Conservation (phyloP, 352 stramenopile species). For the Phytophthora agathidicida region DNA sequence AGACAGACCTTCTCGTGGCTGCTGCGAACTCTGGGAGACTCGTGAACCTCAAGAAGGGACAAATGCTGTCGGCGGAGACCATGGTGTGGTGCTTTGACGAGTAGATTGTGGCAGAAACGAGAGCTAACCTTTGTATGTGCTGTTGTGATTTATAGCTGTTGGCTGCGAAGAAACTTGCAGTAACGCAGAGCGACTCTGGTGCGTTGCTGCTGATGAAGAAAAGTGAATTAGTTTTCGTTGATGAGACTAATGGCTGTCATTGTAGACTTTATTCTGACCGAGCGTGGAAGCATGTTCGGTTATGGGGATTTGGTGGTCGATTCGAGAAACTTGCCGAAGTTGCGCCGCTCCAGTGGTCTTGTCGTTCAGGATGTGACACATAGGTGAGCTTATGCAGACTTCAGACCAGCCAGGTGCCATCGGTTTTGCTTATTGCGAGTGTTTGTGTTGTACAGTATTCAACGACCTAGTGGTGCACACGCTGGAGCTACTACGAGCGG, state of each 20-base stretch:
- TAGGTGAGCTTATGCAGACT: slow-evolving; percentile 32
- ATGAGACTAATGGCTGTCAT: neutral
- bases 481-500: slow-evolving; percentile 55
- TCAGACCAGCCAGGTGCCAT: neutral
- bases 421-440: neutral
- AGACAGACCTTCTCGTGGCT: slow-evolving; percentile 86
- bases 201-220: neutral
- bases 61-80: slow-evolving; percentile 86
- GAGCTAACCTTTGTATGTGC: slow-evolving; percentile 4
- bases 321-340: slow-evolving; percentile 77
- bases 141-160: slow-evolving; percentile 51
- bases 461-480: slow-evolving; percentile 59
- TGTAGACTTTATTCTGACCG: slow-evolving; percentile 82
- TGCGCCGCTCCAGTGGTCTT: slow-evolving; percentile 60
- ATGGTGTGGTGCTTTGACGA: slow-evolving; percentile 48
- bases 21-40: slow-evolving; percentile 75
- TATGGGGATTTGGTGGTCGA: slow-evolving; percentile 90
- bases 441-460: slow-evolving; percentile 50
- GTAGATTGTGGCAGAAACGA: neutral
- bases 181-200: slow-evolving; percentile 64
- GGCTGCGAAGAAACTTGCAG: slow-evolving; percentile 71
- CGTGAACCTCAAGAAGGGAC: slow-evolving; percentile 90
- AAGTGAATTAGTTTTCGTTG: neutral
- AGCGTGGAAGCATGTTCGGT: slow-evolving; percentile 89
- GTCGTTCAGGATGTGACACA: slow-evolving; percentile 91